Evolutionary conservation across 192 early-diverging fungal species (phyloP).

Genomic region (Rhizoclosmatium globosum): DNA sequence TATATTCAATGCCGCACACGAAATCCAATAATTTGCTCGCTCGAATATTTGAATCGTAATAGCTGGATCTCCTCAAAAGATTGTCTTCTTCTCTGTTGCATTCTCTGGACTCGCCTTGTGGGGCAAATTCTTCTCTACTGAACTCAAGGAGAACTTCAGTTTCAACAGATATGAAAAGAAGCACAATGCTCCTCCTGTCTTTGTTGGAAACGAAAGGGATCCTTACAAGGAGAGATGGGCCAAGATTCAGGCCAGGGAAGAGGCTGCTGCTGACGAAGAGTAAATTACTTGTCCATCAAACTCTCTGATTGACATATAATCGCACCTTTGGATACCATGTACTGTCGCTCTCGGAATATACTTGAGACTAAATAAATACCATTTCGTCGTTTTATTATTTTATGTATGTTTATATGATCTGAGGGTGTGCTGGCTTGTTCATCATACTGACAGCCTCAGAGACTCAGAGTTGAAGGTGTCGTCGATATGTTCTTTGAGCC

Average conservation of each 20-base stretch:
- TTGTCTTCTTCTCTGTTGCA: constrained; percentile 14
- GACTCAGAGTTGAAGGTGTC: too few species aligned
- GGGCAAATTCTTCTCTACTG: constrained; percentile 27
- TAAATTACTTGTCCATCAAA: too few species aligned
- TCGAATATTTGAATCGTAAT: neutral
- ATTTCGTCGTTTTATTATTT: too few species aligned
- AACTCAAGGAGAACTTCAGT: constrained; percentile 17
- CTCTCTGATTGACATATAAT: too few species aligned
- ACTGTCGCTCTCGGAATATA: too few species aligned
- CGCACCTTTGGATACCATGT: too few species aligned
- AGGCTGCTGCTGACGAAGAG: too few species aligned
- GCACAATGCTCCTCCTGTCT: neutral
- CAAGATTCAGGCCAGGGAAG: constrained; percentile 28
- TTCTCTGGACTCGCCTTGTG: constrained; percentile 15
- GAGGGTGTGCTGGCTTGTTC: too few species aligned
- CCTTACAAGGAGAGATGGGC: constrained; percentile 35
- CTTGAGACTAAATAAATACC: too few species aligned
- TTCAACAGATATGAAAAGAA: constrained; percentile 3
- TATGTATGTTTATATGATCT: too few species aligned
- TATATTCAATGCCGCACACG: constrained; percentile 1
- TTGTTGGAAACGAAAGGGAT: constrained; percentile 23
- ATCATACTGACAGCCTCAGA: too few species aligned
- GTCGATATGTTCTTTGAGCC: too few species aligned
- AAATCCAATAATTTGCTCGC: neutral
- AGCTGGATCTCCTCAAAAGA: constrained; percentile 30